These are phyloP conservation scores for Fusarium papillatum DNA, from an alignment of 2,329 filamentous ascomycete genomes.

Conservation along the genomic window DNA sequence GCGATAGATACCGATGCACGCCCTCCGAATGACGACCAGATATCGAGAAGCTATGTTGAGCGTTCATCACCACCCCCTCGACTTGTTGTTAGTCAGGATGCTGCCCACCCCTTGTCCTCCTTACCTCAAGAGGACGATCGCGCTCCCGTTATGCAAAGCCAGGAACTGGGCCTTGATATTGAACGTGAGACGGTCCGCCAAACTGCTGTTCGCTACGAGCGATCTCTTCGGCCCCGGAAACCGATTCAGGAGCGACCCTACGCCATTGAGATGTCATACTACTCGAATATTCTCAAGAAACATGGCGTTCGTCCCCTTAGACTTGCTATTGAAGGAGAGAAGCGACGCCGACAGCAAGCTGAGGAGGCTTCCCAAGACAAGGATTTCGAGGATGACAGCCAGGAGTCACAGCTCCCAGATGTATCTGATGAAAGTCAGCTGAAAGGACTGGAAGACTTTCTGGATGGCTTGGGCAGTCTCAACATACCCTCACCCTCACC, in stretches of 20 bases:
- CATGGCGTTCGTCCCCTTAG: slow-evolving; percentile 68
- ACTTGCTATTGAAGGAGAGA: slow-evolving; percentile 50
- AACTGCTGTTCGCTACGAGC: slow-evolving; percentile 53
- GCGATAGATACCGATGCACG: slow-evolving; percentile 1
- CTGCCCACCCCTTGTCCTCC: not conserved
- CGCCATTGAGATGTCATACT: slow-evolving; percentile 67
- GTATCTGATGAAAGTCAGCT: slow-evolving; percentile 54
- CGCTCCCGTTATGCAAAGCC: slow-evolving; percentile 25
- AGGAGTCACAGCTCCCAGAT: slow-evolving; percentile 51
- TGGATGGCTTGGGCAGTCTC: slow-evolving; percentile 36
- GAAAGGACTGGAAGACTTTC: slow-evolving; percentile 28
- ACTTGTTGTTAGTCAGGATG: slow-evolving; percentile 18
- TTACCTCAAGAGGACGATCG: not conserved
- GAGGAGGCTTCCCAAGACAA: slow-evolving; percentile 62
- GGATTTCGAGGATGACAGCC: slow-evolving; percentile 67
- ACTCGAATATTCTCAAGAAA: slow-evolving; percentile 65
- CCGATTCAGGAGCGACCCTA: slow-evolving; percentile 74
- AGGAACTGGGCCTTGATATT: slow-evolving; percentile 24
- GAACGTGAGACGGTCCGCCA: slow-evolving; percentile 43
- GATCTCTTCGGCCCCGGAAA: slow-evolving; percentile 70
- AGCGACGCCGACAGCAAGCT: slow-evolving; percentile 53
- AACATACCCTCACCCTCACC: slow-evolving; percentile 47
- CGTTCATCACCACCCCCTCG: slow-evolving; percentile 49
- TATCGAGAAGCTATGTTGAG: slow-evolving; percentile 54
- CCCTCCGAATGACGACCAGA: slow-evolving; percentile 20